These are phyloP conservation scores for Leishmania tarentolae DNA, from an alignment of 208 protist genomes.

Conservation along the genomic window DNA sequence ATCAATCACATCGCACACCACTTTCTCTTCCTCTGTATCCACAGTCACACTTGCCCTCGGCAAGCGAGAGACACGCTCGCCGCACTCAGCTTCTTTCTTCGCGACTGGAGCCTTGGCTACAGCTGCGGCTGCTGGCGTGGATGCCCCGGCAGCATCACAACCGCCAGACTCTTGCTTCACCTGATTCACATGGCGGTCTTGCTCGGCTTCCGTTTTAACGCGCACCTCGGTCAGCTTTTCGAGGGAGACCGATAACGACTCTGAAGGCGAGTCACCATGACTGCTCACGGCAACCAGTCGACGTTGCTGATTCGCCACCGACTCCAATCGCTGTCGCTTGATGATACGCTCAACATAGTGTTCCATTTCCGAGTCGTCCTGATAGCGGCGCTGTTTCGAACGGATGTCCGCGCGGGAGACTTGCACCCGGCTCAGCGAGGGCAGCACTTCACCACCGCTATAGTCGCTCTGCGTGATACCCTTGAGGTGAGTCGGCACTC, in stretches of 20 bases:
- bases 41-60: not conserved
- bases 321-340: slow-evolving; percentile 63
- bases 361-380: slow-evolving; percentile 59
- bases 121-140: not conserved
- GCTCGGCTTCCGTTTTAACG: not conserved
- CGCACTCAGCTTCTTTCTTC: slow-evolving; percentile 10
- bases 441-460: slow-evolving; percentile 61
- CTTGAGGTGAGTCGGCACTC: slow-evolving; percentile 23
- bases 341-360: slow-evolving; percentile 40
- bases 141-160: not conserved
- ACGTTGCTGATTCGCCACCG: slow-evolving; percentile 36
- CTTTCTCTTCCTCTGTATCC: not conserved
- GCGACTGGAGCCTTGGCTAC: not conserved
- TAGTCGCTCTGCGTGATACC: slow-evolving; percentile 50
- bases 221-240: not conserved
- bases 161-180: slow-evolving; percentile 32
- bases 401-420: slow-evolving; percentile 63
- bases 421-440: slow-evolving; percentile 63
- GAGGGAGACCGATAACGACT: not conserved
- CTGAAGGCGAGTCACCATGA: not conserved
- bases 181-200: not conserved
- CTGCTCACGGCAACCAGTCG: not conserved
- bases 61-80: not conserved
- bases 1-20: slow-evolving; percentile 50
- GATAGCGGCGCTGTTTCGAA: slow-evolving; percentile 59